These are phyloP conservation scores for Fomitiporia mediterranea DNA, from an alignment of 1,284 basidiomycete species.

Conservation along the genomic window DNA sequence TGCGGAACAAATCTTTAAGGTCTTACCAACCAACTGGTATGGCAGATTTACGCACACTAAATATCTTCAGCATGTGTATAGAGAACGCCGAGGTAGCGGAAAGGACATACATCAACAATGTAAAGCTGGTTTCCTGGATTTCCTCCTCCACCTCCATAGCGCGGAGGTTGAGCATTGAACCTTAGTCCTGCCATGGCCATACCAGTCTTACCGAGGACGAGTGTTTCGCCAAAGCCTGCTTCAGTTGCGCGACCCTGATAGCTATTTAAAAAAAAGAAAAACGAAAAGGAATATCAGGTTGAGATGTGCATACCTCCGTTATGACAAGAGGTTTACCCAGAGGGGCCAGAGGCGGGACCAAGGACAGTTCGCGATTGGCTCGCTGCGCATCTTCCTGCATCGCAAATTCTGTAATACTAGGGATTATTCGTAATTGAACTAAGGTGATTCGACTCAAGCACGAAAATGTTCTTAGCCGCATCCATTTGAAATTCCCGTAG, in stretches of 20 bases:
- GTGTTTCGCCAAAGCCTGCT: slow-evolving; percentile 89
- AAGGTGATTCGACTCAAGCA: slow-evolving; percentile 1
- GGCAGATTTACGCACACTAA: slow-evolving; percentile 72
- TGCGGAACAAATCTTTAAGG: slow-evolving; percentile 93
- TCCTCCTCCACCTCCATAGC: slow-evolving; percentile 45
- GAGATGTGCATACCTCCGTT: slow-evolving; percentile 68
- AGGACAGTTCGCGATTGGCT: slow-evolving; percentile 82
- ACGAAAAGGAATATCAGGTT: too few species aligned
- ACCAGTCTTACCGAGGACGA: slow-evolving; percentile 90
- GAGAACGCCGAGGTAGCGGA: too few species aligned
- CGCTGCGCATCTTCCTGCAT: slow-evolving; percentile 81
- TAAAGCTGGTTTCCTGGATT: slow-evolving; percentile 89
- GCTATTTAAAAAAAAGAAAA: too few species aligned
- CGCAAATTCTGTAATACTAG: slow-evolving; percentile 88
- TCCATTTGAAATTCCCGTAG: slow-evolving; percentile 95
- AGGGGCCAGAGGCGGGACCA: slow-evolving; percentile 78
- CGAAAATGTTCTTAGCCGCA: slow-evolving; percentile 81
- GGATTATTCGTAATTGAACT: slow-evolving; percentile 13
- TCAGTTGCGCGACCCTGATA: slow-evolving; percentile 98
- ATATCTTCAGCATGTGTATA: too few species aligned
- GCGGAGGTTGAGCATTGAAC: slow-evolving; percentile 65
- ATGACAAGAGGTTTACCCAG: slow-evolving; percentile 95
- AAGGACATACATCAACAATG: slow-evolving; percentile 84
- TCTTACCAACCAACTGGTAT: slow-evolving; percentile 97
- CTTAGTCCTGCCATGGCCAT: slow-evolving; percentile 85